Base-by-base conservation (phyloP, 2,329 filamentous ascomycete species). In the Davidsoniella neocaledoniae region DNA sequence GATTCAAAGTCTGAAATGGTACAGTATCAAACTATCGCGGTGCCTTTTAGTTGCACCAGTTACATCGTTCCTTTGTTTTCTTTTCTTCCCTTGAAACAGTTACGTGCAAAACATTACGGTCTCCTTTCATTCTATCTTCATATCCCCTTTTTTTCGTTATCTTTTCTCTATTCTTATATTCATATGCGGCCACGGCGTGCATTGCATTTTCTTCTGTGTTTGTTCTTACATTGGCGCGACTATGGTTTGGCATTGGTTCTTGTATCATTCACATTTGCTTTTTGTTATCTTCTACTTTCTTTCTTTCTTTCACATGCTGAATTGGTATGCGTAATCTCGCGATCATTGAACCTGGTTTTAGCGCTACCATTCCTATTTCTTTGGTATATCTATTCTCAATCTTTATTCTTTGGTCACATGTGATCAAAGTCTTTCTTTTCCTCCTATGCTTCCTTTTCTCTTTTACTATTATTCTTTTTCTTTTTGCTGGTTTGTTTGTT, bases 251-350 rank as follows among this genome's bases (percentile, higher is more conserved):
- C 29, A n/a, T 36, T 44, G 42, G 25, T 45, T 33, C n/a, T 26
- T 40, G 29, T 50, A 40, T 37, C 16, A 62, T 58, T 64, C 62
- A 60, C 59, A 29, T 56, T 59, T 46, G 17, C 6, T 33, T 44
- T 16, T 40, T 10, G 33, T n/a, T 51, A 38, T 25, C 12, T 39
- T 16, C 25, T 39, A 9, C 14, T 47, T 17, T 12, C 41, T 33
- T 29, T n/a, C 29, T 16, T 33, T 29, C 40, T 36, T 16, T 49
- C 39, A 33, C 29, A 33, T 33, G 29, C 26, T 39, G n/a, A 23
- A 33, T 42, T 19, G n/a, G 45, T 29, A 5, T 51, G 44, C 16
- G 19, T n/a, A 10, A 38, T 33, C 25, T 42, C 47, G 3, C 29
- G 43, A 9, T 26, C 14, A 33, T 41, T 52, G 48, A 23, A 37